A percentile compares a stretch with the other conserved stretches of the same genome.
phyloP scores from a whole-genome alignment of 2,329 filamentous ascomycete genomes.

The Sporothrix luriei region DNA sequence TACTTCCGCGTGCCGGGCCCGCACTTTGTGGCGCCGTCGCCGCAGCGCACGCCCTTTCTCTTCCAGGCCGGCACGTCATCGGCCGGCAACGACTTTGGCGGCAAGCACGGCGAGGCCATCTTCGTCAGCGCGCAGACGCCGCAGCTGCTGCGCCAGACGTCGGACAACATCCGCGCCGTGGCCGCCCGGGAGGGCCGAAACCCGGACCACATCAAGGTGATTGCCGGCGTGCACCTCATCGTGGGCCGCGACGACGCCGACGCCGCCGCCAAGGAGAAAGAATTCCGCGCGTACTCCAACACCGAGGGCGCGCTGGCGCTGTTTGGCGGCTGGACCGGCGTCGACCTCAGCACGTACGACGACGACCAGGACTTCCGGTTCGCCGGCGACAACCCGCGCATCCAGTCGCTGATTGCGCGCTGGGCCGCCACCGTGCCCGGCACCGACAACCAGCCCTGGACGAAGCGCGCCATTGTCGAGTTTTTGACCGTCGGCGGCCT shows the following conservation, averaged over 20 bases:
- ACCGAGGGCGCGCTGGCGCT: conserved; percentile 38
- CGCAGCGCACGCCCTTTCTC: conserved; percentile 36
- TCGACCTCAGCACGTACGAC: conserved; percentile 37
- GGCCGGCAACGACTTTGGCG: conserved; percentile 37
- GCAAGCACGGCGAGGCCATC: conserved; percentile 39
- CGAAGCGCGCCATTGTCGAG: conserved; percentile 34
- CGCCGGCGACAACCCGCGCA: conserved; percentile 22
- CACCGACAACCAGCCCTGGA: conserved; percentile 33
- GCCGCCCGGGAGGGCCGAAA: conserved; percentile 40
- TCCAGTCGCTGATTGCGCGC: conserved; percentile 28
- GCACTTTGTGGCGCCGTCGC: conserved; percentile 39
- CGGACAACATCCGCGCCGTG: conserved; percentile 33
- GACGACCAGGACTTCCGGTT: conserved; percentile 37
- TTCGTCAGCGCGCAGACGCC: conserved; percentile 36
- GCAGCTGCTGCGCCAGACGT: conserved; percentile 17
- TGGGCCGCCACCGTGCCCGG: conserved; percentile 31
- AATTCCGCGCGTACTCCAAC: conserved; percentile 32
- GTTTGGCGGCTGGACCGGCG: conserved; percentile 39
- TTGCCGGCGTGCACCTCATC: conserved; percentile 34
- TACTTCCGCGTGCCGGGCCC: conserved; percentile 31
- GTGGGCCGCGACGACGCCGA: conserved; percentile 27
- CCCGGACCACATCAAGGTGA: conserved; percentile 36
- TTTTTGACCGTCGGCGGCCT: conserved; percentile 36
- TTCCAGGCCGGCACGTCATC: conserved; percentile 38
- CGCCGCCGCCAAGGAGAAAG: conserved; percentile 17